Evolutionary conservation across 305 asterid genomes (phyloP), one percentile per base, ranked within the genome.

Genomic region (Fraxinus xanthoxyloides): DNA sequence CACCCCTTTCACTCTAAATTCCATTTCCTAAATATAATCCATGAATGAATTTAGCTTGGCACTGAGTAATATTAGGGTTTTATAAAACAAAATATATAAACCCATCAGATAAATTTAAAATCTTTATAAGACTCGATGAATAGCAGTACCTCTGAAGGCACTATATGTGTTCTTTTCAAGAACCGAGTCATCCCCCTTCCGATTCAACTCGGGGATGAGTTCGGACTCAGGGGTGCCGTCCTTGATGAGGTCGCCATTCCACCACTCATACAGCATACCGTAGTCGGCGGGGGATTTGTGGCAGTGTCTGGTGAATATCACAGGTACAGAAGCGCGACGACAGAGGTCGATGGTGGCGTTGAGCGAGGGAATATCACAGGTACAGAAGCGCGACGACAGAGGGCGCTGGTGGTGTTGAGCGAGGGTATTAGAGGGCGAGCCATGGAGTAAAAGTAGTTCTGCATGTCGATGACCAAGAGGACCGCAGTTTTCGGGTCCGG

Each of bases 281-380:
- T 79, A 81, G 81, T 90, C 95, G 38, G 85, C 88, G 40, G 87
- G 92, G 61, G 94, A 86, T 80, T 85, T 86, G 84, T 93, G 97
- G 85, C 85, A 5, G 91, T 93, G 97, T 81, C 97, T 93, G 26
- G 97, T 93, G 91, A 89, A 92, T 84, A 92, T 77, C 7, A 93
- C 83, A 19, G 95, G 97, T 21, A 92, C 19, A n/a, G 90, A 90
- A 13, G 92, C 82, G 36, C 84, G 83, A 13, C 97, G 89, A 82
- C 93, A 93, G 79, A 90, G 90, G 82, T 86, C 85, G 84, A 93
- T 86, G 2, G 96, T 90, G 79, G 90, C 7, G 48, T 87, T 92
- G 80, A 89, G 82, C 32, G 90, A 87, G 0, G 89, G 88, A 26
- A 92, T 84, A 92, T 77, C 7, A 93, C 83, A 19, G 95, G 97